phyloP scores from a whole-genome alignment of 768 basidiomycete genomes.

The Fomitopsis pulvina region DNA sequence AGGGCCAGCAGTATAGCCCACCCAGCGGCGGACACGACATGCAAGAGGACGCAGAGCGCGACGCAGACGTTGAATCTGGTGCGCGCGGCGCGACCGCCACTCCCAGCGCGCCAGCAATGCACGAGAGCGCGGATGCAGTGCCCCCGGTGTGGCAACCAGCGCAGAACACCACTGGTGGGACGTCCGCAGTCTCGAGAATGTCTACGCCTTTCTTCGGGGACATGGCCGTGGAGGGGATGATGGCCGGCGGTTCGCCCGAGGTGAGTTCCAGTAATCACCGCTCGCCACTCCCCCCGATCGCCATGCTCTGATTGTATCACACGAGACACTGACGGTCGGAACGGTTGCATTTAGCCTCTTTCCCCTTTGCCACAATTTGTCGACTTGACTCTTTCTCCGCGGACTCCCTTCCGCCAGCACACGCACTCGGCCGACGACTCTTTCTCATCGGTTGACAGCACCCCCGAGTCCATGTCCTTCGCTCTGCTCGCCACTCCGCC shows the following conservation, averaged over 20 bases:
- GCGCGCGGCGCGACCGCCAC: not conserved
- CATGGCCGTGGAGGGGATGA: slow-evolving; percentile 9
- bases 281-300: not conserved
- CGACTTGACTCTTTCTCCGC: slow-evolving; percentile 49
- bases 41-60: slow-evolving; percentile 20
- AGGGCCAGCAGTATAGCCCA: slow-evolving; percentile 48
- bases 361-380: slow-evolving; percentile 40
- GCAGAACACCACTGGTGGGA: slow-evolving; percentile 4
- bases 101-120: slow-evolving; percentile 4
- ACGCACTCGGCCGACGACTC: slow-evolving; percentile 10
- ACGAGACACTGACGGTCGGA: slow-evolving; percentile 8
- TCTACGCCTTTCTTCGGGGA: slow-evolving; percentile 13
- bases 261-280: slow-evolving; percentile 9
- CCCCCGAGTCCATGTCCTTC: slow-evolving; percentile 9
- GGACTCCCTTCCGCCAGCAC: slow-evolving; percentile 34
- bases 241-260: slow-evolving; percentile 13
- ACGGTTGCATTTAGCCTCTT: slow-evolving; percentile 23
- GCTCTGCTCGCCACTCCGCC: slow-evolving; percentile 12
- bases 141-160: slow-evolving; percentile 5
- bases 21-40: slow-evolving; percentile 14
- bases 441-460: slow-evolving; percentile 11
- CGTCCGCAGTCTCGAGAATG: not conserved
- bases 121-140: not conserved
- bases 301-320: not conserved
- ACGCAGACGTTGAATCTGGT: slow-evolving; percentile 9